These are phyloP conservation scores for Sequoia sempervirens DNA, from an alignment of 75 land plant genomes.

Conservation along the genomic window DNA sequence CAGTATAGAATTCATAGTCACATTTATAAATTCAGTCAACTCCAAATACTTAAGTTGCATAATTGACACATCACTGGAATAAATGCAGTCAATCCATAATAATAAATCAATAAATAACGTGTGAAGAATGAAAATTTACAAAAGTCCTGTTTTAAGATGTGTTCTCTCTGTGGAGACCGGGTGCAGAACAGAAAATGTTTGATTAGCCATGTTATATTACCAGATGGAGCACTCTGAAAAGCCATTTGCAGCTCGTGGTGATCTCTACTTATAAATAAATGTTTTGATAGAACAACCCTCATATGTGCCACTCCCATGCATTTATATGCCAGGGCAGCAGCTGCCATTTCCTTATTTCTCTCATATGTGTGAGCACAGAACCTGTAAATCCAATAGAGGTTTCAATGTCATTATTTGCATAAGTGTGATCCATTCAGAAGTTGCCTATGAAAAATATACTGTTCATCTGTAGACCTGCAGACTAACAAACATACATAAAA, in stretches of 20 bases:
- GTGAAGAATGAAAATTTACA: background rate
- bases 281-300: constrained; percentile 61
- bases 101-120: no score
- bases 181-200: background rate
- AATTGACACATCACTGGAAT: background rate
- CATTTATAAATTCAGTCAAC: background rate
- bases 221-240: constrained; percentile 40
- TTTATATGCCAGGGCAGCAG: constrained; percentile 93
- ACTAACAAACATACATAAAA: background rate
- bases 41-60: background rate
- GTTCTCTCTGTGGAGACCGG: background rate
- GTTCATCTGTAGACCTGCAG: no score
- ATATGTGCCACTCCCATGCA: constrained; percentile 85
- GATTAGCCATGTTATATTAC: constrained; percentile 21
- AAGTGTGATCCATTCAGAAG: background rate
- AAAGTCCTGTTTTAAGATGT: background rate
- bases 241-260: constrained; percentile 60
- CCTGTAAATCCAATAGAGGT: constrained; percentile 28
- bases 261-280: constrained; percentile 40
- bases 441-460: background rate
- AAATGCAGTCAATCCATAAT: background rate
- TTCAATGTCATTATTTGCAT: background rate
- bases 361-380: constrained; percentile 82
- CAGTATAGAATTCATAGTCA: background rate
- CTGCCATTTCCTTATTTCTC: constrained; percentile 63